Conservation (phyloP, 805 yeast species). For the Candida suzukii region DNA sequence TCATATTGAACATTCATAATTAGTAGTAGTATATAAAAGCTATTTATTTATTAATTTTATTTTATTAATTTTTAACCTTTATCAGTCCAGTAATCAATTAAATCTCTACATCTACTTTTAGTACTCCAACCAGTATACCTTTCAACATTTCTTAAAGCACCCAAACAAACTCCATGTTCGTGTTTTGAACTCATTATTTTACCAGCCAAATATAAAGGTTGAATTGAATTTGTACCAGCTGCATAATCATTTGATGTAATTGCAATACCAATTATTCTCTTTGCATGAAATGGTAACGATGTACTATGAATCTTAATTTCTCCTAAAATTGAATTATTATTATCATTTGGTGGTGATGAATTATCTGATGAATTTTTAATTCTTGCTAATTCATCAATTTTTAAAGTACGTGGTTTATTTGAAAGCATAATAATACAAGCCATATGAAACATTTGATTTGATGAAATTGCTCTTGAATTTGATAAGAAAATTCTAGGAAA, state of each 20-base stretch:
- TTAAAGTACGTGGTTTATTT: conserved; percentile 31
- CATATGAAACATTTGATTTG: conserved; percentile 35
- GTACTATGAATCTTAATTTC: conserved; percentile 7
- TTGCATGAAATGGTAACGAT: conserved; percentile 29
- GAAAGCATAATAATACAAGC: conserved; percentile 32
- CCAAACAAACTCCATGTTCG: conserved; percentile 16
- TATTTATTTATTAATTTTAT: background rate
- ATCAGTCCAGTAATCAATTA: conserved; percentile 19
- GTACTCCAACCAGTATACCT: conserved; percentile 21
- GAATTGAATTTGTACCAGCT: conserved; percentile 18
- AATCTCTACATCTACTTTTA: conserved; percentile 18
- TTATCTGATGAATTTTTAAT: background rate
- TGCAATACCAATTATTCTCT: conserved; percentile 28
- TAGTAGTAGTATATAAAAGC: background rate
- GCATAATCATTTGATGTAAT: conserved; percentile 23
- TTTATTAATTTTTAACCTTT: background rate
- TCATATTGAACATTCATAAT: background rate
- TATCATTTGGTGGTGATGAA: background rate
- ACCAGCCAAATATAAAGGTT: conserved; percentile 21
- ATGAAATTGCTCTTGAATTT: conserved; percentile 34
- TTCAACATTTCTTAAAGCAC: conserved; percentile 18
- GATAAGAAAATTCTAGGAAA: conserved; percentile 31
- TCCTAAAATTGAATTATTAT: too few species aligned
- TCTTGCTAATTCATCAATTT: conserved; percentile 4
- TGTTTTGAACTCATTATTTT: conserved; percentile 13